Conservation (phyloP, 1,284 basidiomycete species). For the Trametes hirsuta region DNA sequence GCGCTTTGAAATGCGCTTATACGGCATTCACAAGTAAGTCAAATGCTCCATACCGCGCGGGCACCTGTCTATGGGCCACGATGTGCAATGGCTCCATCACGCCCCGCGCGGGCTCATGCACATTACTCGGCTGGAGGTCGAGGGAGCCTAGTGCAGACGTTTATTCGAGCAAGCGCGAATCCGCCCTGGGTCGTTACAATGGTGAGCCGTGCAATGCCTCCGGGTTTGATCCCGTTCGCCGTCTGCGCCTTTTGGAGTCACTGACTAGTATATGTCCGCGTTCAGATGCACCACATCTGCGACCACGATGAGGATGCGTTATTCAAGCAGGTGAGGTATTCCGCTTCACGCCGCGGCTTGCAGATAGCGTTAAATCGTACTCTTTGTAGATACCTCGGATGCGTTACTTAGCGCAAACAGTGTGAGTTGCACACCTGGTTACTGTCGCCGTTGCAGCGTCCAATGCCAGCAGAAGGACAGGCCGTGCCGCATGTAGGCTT, state of each 20-base stretch:
- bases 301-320: slow-evolving; percentile 10
- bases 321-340: background rate
- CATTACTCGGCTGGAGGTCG: background rate
- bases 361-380: too few species aligned
- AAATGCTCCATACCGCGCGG: slow-evolving; percentile 7
- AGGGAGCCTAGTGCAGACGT: slow-evolving; percentile 11
- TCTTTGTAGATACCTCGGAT: too few species aligned
- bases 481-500: too few species aligned
- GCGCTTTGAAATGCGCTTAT: too few species aligned
- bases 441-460: too few species aligned
- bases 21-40: background rate
- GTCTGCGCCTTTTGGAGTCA: too few species aligned
- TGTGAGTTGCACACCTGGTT: too few species aligned
- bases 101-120: slow-evolving; percentile 8
- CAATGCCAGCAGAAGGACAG: too few species aligned
- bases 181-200: slow-evolving; percentile 7
- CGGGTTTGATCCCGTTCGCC: too few species aligned
- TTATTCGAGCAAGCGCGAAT: background rate
- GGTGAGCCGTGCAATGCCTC: background rate
- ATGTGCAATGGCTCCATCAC: background rate
- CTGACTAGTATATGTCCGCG: too few species aligned
- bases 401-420: too few species aligned
- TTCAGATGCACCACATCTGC: slow-evolving; percentile 14
- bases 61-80: slow-evolving; percentile 12
- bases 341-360: too few species aligned